Conservation (phyloP, 371 early-diverging fungal species). For the Mucor irregularis region DNA sequence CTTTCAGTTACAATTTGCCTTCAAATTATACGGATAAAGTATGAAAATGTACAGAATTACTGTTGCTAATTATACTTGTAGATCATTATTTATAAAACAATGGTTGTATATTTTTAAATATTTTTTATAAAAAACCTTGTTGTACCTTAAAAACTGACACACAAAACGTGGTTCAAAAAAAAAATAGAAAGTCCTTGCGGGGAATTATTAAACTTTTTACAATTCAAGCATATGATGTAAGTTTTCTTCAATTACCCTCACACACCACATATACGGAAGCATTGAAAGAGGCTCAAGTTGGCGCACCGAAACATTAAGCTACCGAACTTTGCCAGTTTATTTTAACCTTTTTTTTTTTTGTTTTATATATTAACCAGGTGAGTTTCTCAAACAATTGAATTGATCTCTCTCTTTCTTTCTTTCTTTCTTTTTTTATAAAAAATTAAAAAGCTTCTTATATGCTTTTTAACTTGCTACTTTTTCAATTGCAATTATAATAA, state of each 20-base stretch:
- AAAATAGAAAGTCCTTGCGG: background rate
- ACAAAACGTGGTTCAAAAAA: slow-evolving; percentile 17
- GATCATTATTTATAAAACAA: slow-evolving; percentile 1
- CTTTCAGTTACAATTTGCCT: too few species aligned
- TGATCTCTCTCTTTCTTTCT: slow-evolving; percentile 2
- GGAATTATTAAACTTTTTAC: too few species aligned
- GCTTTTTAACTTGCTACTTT: background rate
- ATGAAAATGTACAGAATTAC: too few species aligned
- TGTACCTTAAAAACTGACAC: slow-evolving; percentile 5
- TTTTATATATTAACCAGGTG: slow-evolving; percentile 13
- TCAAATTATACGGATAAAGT: too few species aligned
- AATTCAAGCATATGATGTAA: slow-evolving; percentile 19
- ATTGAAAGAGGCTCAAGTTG: slow-evolving; percentile 3
- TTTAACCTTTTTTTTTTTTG: slow-evolving; percentile 13
- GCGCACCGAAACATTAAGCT: slow-evolving; percentile 34
- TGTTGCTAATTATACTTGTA: too few species aligned
- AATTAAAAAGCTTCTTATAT: background rate
- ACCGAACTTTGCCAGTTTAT: slow-evolving; percentile 27
- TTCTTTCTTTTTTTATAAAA: background rate
- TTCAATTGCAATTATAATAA: background rate
- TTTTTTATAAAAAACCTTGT: background rate
- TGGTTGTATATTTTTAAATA: background rate
- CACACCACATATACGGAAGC: too few species aligned
- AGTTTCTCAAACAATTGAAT: too few species aligned
- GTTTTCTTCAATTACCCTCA: too few species aligned